Conservation (phyloP, 495 filamentous ascomycete genomes). For the Ramalina peruviana region DNA sequence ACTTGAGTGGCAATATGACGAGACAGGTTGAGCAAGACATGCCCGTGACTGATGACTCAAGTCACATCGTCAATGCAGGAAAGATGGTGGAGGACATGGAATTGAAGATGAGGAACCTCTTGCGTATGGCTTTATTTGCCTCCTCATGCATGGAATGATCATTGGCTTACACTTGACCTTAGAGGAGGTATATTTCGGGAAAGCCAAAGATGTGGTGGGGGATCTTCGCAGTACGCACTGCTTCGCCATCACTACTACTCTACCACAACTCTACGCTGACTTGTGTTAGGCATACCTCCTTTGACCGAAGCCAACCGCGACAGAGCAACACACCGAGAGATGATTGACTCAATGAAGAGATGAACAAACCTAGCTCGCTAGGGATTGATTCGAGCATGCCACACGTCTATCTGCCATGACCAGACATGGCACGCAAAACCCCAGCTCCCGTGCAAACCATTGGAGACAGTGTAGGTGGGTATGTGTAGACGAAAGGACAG, state of each 20-base stretch:
- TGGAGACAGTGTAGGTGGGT: neutral
- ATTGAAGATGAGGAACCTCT: slow-evolving; percentile 94
- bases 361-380: neutral
- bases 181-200: slow-evolving; percentile 99
- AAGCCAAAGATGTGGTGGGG: slow-evolving; percentile 98
- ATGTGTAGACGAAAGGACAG: neutral
- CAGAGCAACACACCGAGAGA: slow-evolving; percentile 73
- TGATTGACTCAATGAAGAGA: slow-evolving; percentile 43
- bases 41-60: slow-evolving; percentile 75
- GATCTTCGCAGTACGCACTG: slow-evolving; percentile 67
- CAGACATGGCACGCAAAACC: neutral
- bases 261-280: neutral
- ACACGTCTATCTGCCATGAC: no score
- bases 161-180: slow-evolving; percentile 8
- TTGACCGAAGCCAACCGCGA: slow-evolving; percentile 80
- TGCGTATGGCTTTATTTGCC: slow-evolving; percentile 40
- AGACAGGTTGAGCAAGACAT: slow-evolving; percentile 86
- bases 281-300: slow-evolving; percentile 45
- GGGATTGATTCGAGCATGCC: neutral
- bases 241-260: neutral
- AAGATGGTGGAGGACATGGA: slow-evolving; percentile 98
- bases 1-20: slow-evolving; percentile 95
- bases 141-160: neutral
- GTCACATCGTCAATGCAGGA: slow-evolving; percentile 92
- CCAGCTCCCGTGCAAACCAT: neutral